These are phyloP conservation scores for Tilletia caries DNA, from an alignment of 1,284 basidiomycete genomes.

Conservation along the genomic window DNA sequence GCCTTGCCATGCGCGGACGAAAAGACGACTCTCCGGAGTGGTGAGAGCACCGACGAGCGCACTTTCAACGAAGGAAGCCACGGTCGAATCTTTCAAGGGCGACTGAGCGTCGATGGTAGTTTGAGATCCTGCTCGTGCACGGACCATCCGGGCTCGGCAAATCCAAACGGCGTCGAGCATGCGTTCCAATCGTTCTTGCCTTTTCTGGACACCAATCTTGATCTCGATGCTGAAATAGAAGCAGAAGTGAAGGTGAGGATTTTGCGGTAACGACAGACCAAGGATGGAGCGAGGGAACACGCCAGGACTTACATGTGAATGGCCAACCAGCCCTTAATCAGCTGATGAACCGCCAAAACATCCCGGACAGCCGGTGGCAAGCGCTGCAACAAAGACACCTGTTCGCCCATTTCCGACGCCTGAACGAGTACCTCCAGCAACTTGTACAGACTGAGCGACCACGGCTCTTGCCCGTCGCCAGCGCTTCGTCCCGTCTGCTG, in stretches of 20 bases:
- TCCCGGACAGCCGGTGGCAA: slow-evolving; percentile 39
- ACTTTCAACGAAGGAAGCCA: slow-evolving; percentile 47
- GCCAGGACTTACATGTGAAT: slow-evolving; percentile 31
- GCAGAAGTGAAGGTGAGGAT: not conserved
- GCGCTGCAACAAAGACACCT: slow-evolving; percentile 26
- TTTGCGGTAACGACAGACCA: not conserved
- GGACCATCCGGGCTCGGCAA: slow-evolving; percentile 42
- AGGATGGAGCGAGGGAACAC: too few relatives aligned
- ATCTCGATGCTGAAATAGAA: slow-evolving; percentile 28
- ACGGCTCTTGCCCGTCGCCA: slow-evolving; percentile 33
- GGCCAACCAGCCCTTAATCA: slow-evolving; percentile 46
- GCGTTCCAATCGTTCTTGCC: slow-evolving; percentile 38
- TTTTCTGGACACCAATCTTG: slow-evolving; percentile 37
- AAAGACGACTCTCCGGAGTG: slow-evolving; percentile 38
- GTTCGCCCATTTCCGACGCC: slow-evolving; percentile 16
- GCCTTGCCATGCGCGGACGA: slow-evolving; percentile 46
- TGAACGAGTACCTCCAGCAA: slow-evolving; percentile 33
- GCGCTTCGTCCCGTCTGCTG: slow-evolving; percentile 10
- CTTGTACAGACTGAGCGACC: slow-evolving; percentile 42
- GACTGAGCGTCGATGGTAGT: slow-evolving; percentile 15
- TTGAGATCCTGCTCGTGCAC: slow-evolving; percentile 16
- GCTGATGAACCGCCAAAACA: slow-evolving; percentile 39
- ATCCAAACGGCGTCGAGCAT: slow-evolving; percentile 48
- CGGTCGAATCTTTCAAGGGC: slow-evolving; percentile 40
- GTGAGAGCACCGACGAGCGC: slow-evolving; percentile 42